These are phyloP conservation scores for Exophiala sp. DNA, from an alignment of 2,329 filamentous ascomycete genomes.

Conservation along the genomic window DNA sequence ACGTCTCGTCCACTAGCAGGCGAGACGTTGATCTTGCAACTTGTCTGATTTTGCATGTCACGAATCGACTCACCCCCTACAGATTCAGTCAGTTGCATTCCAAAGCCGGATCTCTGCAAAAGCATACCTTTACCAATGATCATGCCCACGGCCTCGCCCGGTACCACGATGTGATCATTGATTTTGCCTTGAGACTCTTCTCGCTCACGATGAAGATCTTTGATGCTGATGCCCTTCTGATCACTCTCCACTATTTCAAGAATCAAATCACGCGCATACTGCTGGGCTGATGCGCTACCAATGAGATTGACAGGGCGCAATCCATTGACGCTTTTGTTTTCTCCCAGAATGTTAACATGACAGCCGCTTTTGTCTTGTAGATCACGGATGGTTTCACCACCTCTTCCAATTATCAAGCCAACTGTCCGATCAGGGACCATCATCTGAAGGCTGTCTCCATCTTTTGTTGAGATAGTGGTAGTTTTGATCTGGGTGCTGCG, in stretches of 20 bases:
- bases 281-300: slow-evolving; percentile 69
- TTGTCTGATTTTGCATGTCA: slow-evolving; percentile 82
- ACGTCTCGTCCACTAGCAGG: slow-evolving; percentile 74
- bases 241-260: slow-evolving; percentile 94
- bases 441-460: slow-evolving; percentile 83
- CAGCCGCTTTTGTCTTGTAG: slow-evolving; percentile 89
- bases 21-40: slow-evolving; percentile 93
- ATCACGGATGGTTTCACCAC: slow-evolving; percentile 88
- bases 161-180: slow-evolving; percentile 79
- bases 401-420: slow-evolving; percentile 88
- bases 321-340: slow-evolving; percentile 88
- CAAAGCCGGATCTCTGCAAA: background rate
- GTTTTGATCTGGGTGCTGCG: slow-evolving; percentile 22
- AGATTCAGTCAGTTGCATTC: slow-evolving; percentile 27
- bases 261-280: slow-evolving; percentile 78
- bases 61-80: slow-evolving; percentile 82
- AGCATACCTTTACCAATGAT: slow-evolving; percentile 77
- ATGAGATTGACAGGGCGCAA: slow-evolving; percentile 87
- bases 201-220: slow-evolving; percentile 40
- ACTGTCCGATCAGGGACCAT: slow-evolving; percentile 94
- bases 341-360: slow-evolving; percentile 91
- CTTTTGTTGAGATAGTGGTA: slow-evolving; percentile 47
- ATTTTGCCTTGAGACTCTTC: slow-evolving; percentile 54
- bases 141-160: slow-evolving; percentile 90
- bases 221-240: slow-evolving; percentile 35